Conservation (phyloP, 345 rosid species). For the Syzygium oleosum region DNA sequence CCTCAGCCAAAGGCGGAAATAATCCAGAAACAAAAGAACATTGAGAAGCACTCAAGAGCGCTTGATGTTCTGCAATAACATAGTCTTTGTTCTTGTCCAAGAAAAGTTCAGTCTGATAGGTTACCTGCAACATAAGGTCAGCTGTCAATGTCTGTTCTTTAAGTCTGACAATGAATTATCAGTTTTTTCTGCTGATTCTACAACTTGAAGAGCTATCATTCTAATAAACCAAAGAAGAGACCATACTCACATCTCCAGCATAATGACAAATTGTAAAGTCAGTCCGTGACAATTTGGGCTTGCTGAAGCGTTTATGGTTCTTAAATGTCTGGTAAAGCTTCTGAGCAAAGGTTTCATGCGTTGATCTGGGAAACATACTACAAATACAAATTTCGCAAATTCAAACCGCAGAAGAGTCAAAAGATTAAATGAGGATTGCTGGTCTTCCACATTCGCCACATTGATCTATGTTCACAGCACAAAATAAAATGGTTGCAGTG, state of each 20-base stretch:
- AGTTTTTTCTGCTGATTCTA: background rate
- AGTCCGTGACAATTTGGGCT: constrained; percentile 90
- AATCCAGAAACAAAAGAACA: constrained; percentile 79
- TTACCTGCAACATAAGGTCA: constrained; percentile 45
- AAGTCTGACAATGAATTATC: background rate
- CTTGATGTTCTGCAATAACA: constrained; percentile 98
- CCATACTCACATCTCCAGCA: constrained; percentile 89
- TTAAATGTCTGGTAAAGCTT: constrained; percentile 95
- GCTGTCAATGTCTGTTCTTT: background rate
- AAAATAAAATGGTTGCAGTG: background rate
- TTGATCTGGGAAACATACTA: constrained; percentile 99
- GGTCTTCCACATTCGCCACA: background rate
- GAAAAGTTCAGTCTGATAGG: constrained; percentile 90
- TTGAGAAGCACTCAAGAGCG: constrained; percentile 73
- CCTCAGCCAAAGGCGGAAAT: constrained; percentile 71
- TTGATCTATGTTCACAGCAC: constrained; percentile 6
- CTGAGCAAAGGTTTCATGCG: constrained; percentile 97
- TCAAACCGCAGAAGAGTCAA: background rate
- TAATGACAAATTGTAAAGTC: constrained; percentile 98
- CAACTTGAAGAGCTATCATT: background rate
- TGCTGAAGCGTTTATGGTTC: constrained; percentile 82
- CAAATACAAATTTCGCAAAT: constrained; percentile 10
- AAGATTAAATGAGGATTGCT: background rate
- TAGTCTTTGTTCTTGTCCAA: constrained; percentile 99
- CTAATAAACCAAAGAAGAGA: background rate